These are phyloP conservation scores for Sindora glabra DNA, from an alignment of 306 rosid species.

Conservation along the genomic window DNA sequence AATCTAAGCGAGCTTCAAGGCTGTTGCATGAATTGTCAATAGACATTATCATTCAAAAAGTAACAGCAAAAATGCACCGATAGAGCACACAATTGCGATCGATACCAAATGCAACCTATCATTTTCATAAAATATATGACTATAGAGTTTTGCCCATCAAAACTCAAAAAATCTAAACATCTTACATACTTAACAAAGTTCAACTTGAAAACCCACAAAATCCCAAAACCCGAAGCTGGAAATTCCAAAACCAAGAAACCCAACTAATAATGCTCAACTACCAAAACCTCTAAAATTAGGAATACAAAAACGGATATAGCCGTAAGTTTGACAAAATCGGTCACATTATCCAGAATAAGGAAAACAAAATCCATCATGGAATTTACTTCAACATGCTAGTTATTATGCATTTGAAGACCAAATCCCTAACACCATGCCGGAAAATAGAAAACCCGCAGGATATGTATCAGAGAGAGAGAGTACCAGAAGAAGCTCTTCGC, in stretches of 20 bases:
- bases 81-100: background rate
- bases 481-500: slow-evolving; percentile 16
- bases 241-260: no score
- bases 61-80: background rate
- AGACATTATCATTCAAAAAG: no score
- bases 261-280: background rate
- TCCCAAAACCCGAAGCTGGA: background rate
- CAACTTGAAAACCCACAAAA: background rate
- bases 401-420: background rate
- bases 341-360: background rate
- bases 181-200: background rate
- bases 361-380: background rate
- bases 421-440: background rate
- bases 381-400: background rate
- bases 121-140: background rate
- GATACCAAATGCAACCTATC: background rate
- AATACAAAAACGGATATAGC: background rate
- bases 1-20: no score
- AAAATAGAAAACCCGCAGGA: background rate
- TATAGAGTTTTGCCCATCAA: background rate
- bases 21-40: no score
- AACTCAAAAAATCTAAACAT: no score
- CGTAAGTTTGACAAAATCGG: background rate
- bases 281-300: background rate
- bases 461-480: background rate